Evolutionary conservation across 345 rosid genomes (phyloP).

Genomic region (Euphorbia peplus): DNA sequence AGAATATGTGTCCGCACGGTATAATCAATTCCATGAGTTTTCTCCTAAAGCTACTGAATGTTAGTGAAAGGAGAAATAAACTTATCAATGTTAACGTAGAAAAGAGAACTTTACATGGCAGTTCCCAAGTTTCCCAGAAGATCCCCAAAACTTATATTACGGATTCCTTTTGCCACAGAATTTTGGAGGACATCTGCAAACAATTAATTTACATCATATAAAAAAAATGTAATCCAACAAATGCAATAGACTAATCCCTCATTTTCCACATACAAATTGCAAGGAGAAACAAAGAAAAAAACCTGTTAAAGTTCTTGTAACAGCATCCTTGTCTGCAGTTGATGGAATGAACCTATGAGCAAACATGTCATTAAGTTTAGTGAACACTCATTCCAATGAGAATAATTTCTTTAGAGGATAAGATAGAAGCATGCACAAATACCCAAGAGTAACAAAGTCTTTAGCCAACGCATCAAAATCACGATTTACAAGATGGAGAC

Average conservation of each 20-base stretch:
- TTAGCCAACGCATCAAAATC: conserved; percentile 80
- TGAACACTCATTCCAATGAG: neutral
- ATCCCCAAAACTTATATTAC: conserved; percentile 89
- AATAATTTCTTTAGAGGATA: conserved; percentile 3
- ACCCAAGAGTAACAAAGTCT: conserved; percentile 96
- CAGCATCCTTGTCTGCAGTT: conserved; percentile 72
- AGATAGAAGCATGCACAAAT: conserved; percentile 27
- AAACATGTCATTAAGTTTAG: conserved; percentile 4
- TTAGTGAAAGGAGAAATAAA: neutral
- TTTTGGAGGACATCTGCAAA: conserved; percentile 66
- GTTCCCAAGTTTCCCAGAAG: conserved; percentile 81
- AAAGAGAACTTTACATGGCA: conserved; percentile 59
- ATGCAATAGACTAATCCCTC: conserved; percentile 3
- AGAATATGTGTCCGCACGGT: neutral
- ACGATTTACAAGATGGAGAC: conserved; percentile 95
- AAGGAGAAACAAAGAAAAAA: neutral
- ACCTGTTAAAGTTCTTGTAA: conserved; percentile 89
- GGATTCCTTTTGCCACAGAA: conserved; percentile 83
- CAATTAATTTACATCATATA: conserved; percentile 15
- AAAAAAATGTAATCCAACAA: conserved; percentile 10
- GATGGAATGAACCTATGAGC: conserved; percentile 82
- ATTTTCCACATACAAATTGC: conserved; percentile 1
- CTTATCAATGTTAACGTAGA: neutral
- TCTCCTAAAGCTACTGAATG: neutral
- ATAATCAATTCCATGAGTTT: neutral